Conservation (phyloP, 2,329 filamentous ascomycete genomes). For the Aquanectria penicillioides region DNA sequence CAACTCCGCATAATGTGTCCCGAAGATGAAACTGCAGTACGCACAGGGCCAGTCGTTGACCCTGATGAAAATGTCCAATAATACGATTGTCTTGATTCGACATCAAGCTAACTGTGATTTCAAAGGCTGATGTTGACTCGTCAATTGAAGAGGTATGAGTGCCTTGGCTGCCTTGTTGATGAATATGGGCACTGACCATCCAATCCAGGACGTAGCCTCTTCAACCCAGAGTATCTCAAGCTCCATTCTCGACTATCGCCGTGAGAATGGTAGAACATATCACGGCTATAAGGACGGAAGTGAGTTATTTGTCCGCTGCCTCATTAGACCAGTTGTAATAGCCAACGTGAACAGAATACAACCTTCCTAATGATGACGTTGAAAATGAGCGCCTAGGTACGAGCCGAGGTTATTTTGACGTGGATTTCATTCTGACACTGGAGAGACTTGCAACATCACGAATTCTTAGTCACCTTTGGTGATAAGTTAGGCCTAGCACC, state of each 20-base stretch:
- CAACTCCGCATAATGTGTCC: too few relatives aligned
- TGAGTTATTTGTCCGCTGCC: neutral
- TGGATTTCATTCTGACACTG: neutral
- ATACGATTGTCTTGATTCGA: too few relatives aligned
- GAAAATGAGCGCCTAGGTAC: slow-evolving; percentile 15
- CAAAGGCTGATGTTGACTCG: too few relatives aligned
- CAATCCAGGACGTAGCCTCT: neutral
- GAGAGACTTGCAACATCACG: slow-evolving; percentile 1
- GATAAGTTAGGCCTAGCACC: slow-evolving; percentile 2
- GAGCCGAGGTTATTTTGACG: neutral
- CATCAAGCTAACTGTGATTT: too few relatives aligned
- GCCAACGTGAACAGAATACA: neutral
- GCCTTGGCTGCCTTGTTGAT: too few relatives aligned
- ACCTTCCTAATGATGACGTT: slow-evolving; percentile 10
- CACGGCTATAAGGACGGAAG: slow-evolving; percentile 11
- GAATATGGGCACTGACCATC: too few relatives aligned
- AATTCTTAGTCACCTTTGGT: slow-evolving; percentile 5
- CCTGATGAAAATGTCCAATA: too few relatives aligned
- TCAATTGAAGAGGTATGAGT: too few relatives aligned
- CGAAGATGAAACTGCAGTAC: too few relatives aligned
- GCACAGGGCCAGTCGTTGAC: too few relatives aligned
- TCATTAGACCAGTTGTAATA: neutral
- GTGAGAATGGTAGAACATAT: slow-evolving; percentile 19
- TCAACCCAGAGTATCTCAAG: slow-evolving; percentile 5
- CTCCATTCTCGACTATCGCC: slow-evolving; percentile 16